phyloP scores from a whole-genome alignment of 768 basidiomycete genomes.

The Multifurca ochricompacta region DNA sequence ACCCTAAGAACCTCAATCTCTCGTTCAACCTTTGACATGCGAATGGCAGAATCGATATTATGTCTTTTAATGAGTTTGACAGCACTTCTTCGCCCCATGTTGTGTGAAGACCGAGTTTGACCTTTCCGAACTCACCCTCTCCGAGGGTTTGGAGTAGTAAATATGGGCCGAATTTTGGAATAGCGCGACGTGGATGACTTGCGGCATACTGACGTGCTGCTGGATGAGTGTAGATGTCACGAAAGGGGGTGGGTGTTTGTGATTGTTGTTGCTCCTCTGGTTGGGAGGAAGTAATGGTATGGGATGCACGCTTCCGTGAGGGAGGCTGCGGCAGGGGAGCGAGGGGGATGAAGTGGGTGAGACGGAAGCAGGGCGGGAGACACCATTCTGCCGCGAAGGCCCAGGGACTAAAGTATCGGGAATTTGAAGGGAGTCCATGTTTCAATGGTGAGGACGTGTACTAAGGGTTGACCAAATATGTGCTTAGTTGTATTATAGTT shows the following conservation, averaged over 20 bases:
- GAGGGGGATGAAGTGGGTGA: constrained; percentile 41
- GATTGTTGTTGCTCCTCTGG: constrained; percentile 31
- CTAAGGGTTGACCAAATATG: neutral
- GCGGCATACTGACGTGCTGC: constrained; percentile 77
- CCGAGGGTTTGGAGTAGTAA: constrained; percentile 92
- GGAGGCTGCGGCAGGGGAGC: constrained; percentile 30
- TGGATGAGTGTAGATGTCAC: constrained; percentile 79
- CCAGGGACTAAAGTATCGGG: constrained; percentile 38
- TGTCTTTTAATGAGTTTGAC: constrained; percentile 94
- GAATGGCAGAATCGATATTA: constrained; percentile 76
- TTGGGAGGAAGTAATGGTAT: constrained; percentile 48
- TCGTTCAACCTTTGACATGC: constrained; percentile 92
- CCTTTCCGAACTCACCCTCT: constrained; percentile 98
- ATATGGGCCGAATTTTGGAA: constrained; percentile 94
- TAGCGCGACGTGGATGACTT: constrained; percentile 76
- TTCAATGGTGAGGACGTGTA: neutral
- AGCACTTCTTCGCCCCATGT: constrained; percentile 97
- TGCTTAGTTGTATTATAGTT: neutral
- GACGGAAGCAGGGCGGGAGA: constrained; percentile 52
- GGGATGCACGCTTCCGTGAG: constrained; percentile 60
- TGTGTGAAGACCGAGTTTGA: constrained; percentile 92
- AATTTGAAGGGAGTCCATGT: constrained; percentile 37
- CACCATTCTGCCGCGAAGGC: constrained; percentile 36
- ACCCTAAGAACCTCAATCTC: constrained; percentile 97
- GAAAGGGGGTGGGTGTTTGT: constrained; percentile 35